A percentile compares a stretch with the other conserved stretches of the same genome.
phyloP scores from a whole-genome alignment of 257 asterid species.

The Perilla frutescens region DNA sequence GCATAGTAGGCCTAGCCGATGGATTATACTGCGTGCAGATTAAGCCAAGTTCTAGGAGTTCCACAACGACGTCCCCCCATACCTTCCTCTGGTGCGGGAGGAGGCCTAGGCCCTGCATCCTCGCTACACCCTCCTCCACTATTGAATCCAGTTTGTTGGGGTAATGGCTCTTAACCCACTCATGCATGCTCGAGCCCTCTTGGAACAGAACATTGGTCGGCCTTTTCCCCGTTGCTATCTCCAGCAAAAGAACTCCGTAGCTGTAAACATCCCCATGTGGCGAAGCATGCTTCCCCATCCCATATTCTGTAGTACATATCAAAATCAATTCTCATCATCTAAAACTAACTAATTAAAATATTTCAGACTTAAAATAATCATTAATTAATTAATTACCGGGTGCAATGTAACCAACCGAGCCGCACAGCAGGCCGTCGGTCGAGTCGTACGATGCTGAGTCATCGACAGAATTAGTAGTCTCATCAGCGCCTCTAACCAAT shows the following conservation, averaged over 20 bases:
- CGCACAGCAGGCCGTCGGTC: conserved; percentile 72
- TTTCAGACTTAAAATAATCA: too few relatives aligned
- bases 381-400: conserved; percentile 54
- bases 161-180: conserved; percentile 74
- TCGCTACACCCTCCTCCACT: conserved; percentile 51
- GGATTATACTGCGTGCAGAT: conserved; percentile 76
- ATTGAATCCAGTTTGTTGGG: conserved; percentile 63
- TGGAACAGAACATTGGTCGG: conserved; percentile 68
- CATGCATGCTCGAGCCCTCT: conserved; percentile 74
- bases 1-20: conserved; percentile 71
- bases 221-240: conserved; percentile 72
- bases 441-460: conserved; percentile 67
- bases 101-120: conserved; percentile 35
- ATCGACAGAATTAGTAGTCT: conserved; percentile 19
- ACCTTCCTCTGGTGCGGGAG: conserved; percentile 32
- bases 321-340: not conserved
- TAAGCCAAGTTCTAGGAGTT: conserved; percentile 69
- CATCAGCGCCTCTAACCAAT: conserved; percentile 52
- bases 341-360: too few relatives aligned
- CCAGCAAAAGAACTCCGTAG: conserved; percentile 68
- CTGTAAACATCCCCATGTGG: conserved; percentile 83
- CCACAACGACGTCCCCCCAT: conserved; percentile 56
- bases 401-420: conserved; percentile 87
- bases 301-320: conserved; percentile 57
- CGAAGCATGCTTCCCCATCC: conserved; percentile 86